Percentiles rank a stretch among this genome's conserved stretches.
These are phyloP conservation scores for Gillenia trifoliata DNA, from an alignment of 306 rosid species.

Conservation along the genomic window DNA sequence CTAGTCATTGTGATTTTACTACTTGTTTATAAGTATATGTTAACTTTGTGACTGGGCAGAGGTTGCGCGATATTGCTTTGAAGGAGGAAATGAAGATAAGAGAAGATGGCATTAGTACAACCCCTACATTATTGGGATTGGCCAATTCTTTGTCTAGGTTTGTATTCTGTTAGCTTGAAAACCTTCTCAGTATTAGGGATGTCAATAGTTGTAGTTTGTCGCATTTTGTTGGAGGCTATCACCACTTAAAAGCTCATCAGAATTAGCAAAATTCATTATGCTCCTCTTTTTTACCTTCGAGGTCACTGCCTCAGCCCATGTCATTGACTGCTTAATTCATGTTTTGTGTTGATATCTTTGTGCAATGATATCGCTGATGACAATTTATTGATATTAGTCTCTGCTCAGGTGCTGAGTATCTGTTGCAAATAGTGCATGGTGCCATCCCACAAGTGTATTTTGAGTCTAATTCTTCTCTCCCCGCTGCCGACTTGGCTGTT, in stretches of 20 bases:
- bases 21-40: background rate
- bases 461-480: constrained; percentile 50
- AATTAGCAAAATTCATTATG: background rate
- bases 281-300: background rate
- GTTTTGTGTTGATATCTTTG: background rate
- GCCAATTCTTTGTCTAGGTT: constrained; percentile 83
- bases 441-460: constrained; percentile 70
- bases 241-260: background rate
- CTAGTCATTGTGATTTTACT: background rate
- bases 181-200: constrained; percentile 1
- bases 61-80: constrained; percentile 59
- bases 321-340: background rate
- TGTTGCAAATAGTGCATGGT: constrained; percentile 57
- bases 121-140: constrained; percentile 78
- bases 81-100: constrained; percentile 57
- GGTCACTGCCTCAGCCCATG: background rate
- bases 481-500: constrained; percentile 70
- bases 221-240: background rate
- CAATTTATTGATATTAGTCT: constrained; percentile 59
- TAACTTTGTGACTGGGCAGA: constrained; percentile 30
- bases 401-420: constrained; percentile 85
- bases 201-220: background rate
- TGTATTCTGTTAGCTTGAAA: constrained; percentile 1
- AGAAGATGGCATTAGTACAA: constrained; percentile 35
- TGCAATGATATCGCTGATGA: constrained; percentile 35